Evolutionary conservation across 2,329 filamentous ascomycete genomes (phyloP).

Genomic region (Talaromyces sp.): DNA sequence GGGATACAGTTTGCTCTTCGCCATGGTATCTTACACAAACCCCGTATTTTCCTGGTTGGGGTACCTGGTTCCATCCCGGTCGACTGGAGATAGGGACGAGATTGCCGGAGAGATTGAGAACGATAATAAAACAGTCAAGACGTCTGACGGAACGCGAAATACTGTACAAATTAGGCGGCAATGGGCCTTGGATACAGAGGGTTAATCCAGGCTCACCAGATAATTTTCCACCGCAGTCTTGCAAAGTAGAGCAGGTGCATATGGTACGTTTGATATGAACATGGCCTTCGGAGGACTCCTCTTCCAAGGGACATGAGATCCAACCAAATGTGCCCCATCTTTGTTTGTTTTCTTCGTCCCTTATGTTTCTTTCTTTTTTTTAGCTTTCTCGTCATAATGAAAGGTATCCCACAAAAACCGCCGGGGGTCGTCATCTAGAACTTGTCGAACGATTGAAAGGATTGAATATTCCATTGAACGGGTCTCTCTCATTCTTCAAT

Average conservation of each 20-base stretch:
- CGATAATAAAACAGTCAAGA: background rate
- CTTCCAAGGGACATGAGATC: background rate
- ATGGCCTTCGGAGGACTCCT: background rate
- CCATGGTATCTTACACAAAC: background rate
- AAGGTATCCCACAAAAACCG: conserved; percentile 50
- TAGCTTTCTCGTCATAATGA: conserved; percentile 56
- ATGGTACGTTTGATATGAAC: conserved; percentile 40
- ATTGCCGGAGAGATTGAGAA: background rate
- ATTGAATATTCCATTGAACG: conserved; percentile 39
- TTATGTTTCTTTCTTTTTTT: background rate
- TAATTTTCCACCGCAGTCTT: conserved; percentile 44
- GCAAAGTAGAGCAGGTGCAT: conserved; percentile 53
- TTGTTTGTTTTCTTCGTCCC: background rate
- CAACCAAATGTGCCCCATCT: background rate
- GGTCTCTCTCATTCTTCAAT: conserved; percentile 51
- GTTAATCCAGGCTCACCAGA: conserved; percentile 28
- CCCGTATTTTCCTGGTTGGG: conserved; percentile 16
- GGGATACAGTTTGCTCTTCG: background rate
- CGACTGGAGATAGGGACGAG: background rate
- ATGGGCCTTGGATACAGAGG: conserved; percentile 53
- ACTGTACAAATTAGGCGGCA: conserved; percentile 51
- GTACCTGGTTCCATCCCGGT: conserved; percentile 17
- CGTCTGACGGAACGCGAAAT: conserved; percentile 42
- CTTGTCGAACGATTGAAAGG: conserved; percentile 46
- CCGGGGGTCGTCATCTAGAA: conserved; percentile 46